A percentile compares a stretch with the other conserved stretches of the same genome.
These are phyloP conservation scores for Globisporangium orthogonon DNA, from an alignment of 352 stramenopile genomes.

Conservation along the genomic window DNA sequence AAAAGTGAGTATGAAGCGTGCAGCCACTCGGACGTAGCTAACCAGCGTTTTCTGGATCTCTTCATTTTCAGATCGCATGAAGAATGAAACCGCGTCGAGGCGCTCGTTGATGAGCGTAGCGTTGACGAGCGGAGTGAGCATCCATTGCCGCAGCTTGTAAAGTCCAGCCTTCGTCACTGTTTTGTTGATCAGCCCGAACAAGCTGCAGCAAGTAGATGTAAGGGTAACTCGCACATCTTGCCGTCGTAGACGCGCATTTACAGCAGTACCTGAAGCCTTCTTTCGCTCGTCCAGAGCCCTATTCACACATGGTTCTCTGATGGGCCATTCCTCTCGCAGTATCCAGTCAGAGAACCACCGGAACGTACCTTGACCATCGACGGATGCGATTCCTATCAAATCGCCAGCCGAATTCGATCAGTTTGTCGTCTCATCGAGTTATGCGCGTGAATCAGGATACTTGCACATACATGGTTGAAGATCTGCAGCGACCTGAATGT, in stretches of 20 bases:
- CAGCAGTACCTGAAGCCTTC: slow-evolving; percentile 71
- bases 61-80: slow-evolving; percentile 38
- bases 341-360: not conserved
- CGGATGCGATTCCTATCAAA: slow-evolving; percentile 62
- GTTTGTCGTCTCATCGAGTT: not conserved
- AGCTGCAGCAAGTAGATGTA: slow-evolving; percentile 20
- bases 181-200: slow-evolving; percentile 76
- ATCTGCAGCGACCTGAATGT: slow-evolving; percentile 78
- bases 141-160: slow-evolving; percentile 63
- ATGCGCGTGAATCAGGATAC: not conserved
- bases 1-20: not conserved
- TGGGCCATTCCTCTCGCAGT: not conserved
- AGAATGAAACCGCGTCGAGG: slow-evolving; percentile 52
- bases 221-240: not conserved
- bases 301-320: not conserved
- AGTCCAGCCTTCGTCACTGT: slow-evolving; percentile 67
- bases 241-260: not conserved
- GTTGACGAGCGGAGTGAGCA: slow-evolving; percentile 66
- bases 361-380: slow-evolving; percentile 61
- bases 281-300: slow-evolving; percentile 70
- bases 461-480: slow-evolving; percentile 54
- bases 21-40: not conserved
- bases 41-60: slow-evolving; percentile 61
- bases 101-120: slow-evolving; percentile 41
- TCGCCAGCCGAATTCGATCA: not conserved